Percentiles rank a stretch among this genome's conserved stretches.
phyloP scores from a whole-genome alignment of 192 early-diverging fungal genomes.

The Umbelopsis vinacea region DNA sequence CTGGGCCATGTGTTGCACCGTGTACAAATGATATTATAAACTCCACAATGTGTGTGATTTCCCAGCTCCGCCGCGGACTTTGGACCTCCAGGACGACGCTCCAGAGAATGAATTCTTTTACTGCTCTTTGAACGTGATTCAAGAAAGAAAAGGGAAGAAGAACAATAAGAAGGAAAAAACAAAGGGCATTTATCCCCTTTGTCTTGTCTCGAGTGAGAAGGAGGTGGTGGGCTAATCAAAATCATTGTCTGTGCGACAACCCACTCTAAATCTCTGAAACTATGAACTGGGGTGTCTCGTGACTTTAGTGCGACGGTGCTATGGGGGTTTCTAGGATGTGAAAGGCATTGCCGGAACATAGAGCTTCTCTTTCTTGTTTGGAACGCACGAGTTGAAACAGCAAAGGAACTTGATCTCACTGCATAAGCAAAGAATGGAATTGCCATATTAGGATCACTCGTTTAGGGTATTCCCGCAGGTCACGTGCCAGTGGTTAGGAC shows the following conservation, averaged over 20 bases:
- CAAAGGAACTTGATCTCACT: background rate
- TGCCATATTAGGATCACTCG: background rate
- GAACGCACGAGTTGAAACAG: background rate
- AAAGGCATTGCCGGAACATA: background rate
- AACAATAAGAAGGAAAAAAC: no score
- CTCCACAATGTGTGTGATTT: conserved; percentile 1
- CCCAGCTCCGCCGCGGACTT: conserved; percentile 7
- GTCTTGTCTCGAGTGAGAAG: background rate
- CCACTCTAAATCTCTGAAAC: background rate
- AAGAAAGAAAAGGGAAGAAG: no score
- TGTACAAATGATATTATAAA: conserved; percentile 12
- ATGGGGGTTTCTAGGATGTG: no score
- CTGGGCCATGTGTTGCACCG: conserved; percentile 12
- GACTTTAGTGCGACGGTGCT: background rate
- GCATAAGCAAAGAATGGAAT: conserved; percentile 22
- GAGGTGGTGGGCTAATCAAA: conserved; percentile 9
- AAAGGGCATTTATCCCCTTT: background rate
- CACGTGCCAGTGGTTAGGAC: background rate
- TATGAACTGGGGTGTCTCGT: background rate
- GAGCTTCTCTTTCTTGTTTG: no score
- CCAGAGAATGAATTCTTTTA: no score
- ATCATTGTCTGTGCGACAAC: conserved; percentile 24
- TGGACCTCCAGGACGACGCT: background rate
- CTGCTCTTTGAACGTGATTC: no score
- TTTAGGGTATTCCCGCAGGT: conserved; percentile 1